Base-by-base conservation (phyloP, 2,329 filamentous ascomycete species). In the Diaporthe ilicicola region DNA sequence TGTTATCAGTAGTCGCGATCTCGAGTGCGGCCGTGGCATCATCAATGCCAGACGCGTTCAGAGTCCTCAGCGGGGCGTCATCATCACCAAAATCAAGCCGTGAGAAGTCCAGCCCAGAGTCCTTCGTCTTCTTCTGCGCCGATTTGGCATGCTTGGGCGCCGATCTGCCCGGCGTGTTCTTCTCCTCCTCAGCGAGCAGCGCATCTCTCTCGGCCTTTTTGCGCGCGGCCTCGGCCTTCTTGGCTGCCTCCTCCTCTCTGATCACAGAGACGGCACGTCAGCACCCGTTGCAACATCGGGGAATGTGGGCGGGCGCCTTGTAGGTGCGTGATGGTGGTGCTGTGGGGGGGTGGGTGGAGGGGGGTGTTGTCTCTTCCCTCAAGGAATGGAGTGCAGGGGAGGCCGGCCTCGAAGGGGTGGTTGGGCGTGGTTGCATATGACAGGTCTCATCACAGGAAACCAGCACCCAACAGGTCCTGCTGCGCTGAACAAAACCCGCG, bases 191-290 rank as follows among this genome's bases (percentile, higher is more conserved):
- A 70, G 90, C 91, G 46, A 94, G 84, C 29, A 95, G 84, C 13
- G 95, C 94, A 1, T 97, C 95, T 62, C 92, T 92, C 80, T 98
- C 96, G 65, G 95, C 95, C 84, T 97, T 98, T 84, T 97, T 97
- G 70, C 92, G 90, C 2, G 93, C 93, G 69, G 87, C 89, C 79
- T 97, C 94, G 69, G 92, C 92, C 76, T 93, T 94, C 83, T 95
- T 97, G 62, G 91, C 91, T 62, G 92, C 93, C 67, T 95, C 94
- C 44, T 92, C 92, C 76, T 97, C 94, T 80, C 95, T 97, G 76
- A 59, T 22, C 15, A 19, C 32, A 37, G 37, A 32, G 39, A 37
- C 15, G 24, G 24, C 50, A 64, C 59, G 69, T 68, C 53, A 68
- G 69, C 64, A 66, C 6, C 9, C 3, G 17, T 9, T 64, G 29